These are phyloP conservation scores for Collybia sordida DNA, from an alignment of 768 basidiomycete genomes.

Conservation along the genomic window DNA sequence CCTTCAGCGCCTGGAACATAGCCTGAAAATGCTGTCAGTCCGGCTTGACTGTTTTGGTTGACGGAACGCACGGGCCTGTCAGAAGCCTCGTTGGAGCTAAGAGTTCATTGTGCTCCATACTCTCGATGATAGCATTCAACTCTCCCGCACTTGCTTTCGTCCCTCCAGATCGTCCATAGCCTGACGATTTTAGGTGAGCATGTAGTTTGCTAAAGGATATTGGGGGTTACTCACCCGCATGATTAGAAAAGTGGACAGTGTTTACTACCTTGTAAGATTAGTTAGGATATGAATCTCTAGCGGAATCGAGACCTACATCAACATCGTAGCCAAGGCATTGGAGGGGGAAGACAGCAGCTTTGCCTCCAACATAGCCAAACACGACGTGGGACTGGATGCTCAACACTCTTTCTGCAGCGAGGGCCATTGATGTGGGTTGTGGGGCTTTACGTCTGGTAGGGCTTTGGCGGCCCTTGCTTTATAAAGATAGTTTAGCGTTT, in stretches of 20 bases:
- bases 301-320: constrained; percentile 56
- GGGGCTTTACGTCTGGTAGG: no score
- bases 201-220: background rate
- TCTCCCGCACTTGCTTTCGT: constrained; percentile 77
- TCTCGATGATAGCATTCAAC: constrained; percentile 70
- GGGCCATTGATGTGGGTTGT: background rate
- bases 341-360: constrained; percentile 74
- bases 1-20: constrained; percentile 88
- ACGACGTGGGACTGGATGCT: constrained; percentile 94
- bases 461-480: no score
- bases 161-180: constrained; percentile 82
- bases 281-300: constrained; percentile 8
- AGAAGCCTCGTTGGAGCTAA: constrained; percentile 71
- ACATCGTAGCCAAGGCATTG: constrained; percentile 94
- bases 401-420: constrained; percentile 56
- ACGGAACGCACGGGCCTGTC: constrained; percentile 53
- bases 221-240: constrained; percentile 59
- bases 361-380: constrained; percentile 91
- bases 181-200: constrained; percentile 35
- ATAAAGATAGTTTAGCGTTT: no score
- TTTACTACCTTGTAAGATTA: constrained; percentile 64
- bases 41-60: background rate
- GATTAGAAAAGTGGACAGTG: constrained; percentile 94
- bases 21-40: constrained; percentile 41
- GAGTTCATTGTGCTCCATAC: constrained; percentile 75